Conservation (phyloP, 768 basidiomycete species). For the Trametes gibbosa region DNA sequence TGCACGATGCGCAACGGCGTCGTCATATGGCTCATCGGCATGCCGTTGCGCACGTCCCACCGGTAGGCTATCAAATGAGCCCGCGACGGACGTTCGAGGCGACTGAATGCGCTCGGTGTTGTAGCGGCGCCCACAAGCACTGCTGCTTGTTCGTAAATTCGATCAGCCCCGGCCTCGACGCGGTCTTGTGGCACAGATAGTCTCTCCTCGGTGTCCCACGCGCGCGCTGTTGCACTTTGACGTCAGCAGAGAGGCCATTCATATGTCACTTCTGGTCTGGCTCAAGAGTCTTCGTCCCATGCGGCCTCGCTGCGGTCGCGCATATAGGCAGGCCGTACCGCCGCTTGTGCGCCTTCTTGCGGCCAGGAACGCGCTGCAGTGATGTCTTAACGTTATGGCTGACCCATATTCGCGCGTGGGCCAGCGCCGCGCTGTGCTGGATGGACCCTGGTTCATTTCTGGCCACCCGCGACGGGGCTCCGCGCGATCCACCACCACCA, state of each 20-base stretch:
- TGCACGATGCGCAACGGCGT: not conserved
- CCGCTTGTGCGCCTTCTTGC: not conserved
- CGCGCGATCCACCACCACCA: no score
- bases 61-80: not conserved
- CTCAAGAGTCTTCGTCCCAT: not conserved
- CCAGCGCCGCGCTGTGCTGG: no score
- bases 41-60: not conserved
- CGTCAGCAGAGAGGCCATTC: not conserved
- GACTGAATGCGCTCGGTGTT: not conserved
- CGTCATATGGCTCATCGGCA: not conserved
- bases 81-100: not conserved
- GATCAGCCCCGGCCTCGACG: not conserved
- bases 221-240: not conserved
- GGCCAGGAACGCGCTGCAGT: not conserved
- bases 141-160: not conserved
- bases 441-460: no score
- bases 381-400: not conserved
- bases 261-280: not conserved
- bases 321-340: not conserved
- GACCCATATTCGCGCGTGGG: not conserved
- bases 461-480: no score
- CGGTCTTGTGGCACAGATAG: not conserved
- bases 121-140: not conserved
- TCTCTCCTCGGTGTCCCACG: not conserved
- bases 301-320: not conserved